phyloP scores from a whole-genome alignment of 2,329 filamentous ascomycete genomes.

The Trichoderma sp. region DNA sequence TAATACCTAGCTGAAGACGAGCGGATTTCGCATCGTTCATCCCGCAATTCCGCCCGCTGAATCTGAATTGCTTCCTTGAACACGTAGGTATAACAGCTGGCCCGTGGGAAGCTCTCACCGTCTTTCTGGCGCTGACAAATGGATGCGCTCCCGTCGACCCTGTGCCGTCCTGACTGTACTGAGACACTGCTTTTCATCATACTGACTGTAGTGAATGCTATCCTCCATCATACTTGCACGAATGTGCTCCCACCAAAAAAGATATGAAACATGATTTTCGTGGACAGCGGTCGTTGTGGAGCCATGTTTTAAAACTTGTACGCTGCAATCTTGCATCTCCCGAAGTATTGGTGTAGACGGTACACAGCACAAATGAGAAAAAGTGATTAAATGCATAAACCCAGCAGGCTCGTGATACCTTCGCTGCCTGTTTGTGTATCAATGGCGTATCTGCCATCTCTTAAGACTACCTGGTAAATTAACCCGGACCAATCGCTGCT shows the following conservation, averaged over 20 bases:
- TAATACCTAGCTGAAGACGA: background rate
- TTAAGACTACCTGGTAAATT: background rate
- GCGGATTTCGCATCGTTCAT: background rate
- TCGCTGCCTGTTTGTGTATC: background rate
- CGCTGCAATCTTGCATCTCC: background rate
- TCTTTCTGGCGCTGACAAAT: conserved; percentile 11
- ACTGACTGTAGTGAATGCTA: background rate
- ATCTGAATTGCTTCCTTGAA: background rate
- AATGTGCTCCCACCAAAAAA: background rate
- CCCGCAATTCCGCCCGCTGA: background rate
- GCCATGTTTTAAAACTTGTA: background rate
- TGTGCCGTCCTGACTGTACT: background rate
- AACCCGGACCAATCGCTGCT: background rate
- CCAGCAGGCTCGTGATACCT: background rate
- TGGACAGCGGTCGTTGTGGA: background rate
- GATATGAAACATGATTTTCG: background rate
- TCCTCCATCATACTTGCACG: background rate
- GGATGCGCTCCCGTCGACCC: background rate
- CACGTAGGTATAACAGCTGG: background rate
- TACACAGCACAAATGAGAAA: background rate
- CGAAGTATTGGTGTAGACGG: background rate
- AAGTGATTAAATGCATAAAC: background rate
- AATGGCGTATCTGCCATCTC: background rate
- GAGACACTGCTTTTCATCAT: background rate
- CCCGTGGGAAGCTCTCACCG: background rate